A percentile compares a stretch with the other conserved stretches of the same genome.
Evolutionary conservation across 2,329 filamentous ascomycete genomes (phyloP).

Genomic region (Penicillium sclerotiorum): DNA sequence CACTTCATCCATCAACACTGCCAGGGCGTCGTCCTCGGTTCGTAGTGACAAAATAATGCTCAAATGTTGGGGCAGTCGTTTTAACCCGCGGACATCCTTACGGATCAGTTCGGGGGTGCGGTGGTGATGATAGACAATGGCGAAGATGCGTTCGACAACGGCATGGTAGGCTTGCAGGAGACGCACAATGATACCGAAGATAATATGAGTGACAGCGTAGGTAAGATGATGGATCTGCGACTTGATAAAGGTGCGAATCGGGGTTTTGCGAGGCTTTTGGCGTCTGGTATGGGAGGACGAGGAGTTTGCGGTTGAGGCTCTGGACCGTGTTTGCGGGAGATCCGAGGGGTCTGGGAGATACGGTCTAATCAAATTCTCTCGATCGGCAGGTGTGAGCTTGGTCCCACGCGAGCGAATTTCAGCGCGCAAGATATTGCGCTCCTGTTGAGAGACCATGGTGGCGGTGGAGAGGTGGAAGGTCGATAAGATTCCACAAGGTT

Average conservation of each 20-base stretch:
- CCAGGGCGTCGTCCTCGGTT: constrained; percentile 72
- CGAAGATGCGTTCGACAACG: constrained; percentile 74
- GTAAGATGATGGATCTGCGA: constrained; percentile 47
- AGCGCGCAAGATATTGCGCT: constrained; percentile 40
- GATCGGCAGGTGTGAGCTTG: constrained; percentile 49
- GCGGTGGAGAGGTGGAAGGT: constrained; percentile 6
- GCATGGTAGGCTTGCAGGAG: constrained; percentile 78
- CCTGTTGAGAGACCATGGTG: constrained; percentile 37
- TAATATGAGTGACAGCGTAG: constrained; percentile 61
- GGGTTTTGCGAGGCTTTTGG: constrained; percentile 37
- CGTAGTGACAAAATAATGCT: constrained; percentile 79
- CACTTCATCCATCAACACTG: constrained; percentile 84
- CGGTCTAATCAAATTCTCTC: constrained; percentile 48
- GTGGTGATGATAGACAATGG: constrained; percentile 91
- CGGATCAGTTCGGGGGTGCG: constrained; percentile 90
- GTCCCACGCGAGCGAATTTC: constrained; percentile 44
- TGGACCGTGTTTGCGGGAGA: constrained; percentile 17
- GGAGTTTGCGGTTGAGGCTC: constrained; percentile 16
- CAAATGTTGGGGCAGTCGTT: constrained; percentile 77
- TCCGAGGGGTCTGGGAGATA: constrained; percentile 54
- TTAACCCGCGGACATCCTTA: constrained; percentile 76
- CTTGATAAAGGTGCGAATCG: constrained; percentile 49
- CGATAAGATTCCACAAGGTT: not conserved
- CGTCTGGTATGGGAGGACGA: constrained; percentile 23
- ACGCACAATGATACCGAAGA: constrained; percentile 89